phyloP scores from a whole-genome alignment of 345 rosid genomes.

The Camelina hispida region DNA sequence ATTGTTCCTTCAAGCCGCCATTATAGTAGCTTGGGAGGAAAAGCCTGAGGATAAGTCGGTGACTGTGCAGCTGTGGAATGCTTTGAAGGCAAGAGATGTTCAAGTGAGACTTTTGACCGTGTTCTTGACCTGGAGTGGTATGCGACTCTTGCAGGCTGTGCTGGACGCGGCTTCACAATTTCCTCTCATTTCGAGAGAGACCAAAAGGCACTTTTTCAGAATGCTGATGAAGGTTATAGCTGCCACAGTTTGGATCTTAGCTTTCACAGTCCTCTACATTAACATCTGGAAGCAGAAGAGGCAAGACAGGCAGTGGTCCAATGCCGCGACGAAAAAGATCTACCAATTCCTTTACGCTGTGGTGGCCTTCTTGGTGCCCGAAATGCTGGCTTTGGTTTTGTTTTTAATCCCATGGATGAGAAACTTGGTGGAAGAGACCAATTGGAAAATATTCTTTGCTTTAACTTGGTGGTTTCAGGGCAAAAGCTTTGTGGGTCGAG shows the following conservation, averaged over 20 bases:
- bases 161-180: constrained; percentile 73
- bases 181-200: constrained; percentile 78
- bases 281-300: constrained; percentile 81
- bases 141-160: constrained; percentile 81
- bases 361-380: constrained; percentile 68
- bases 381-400: constrained; percentile 75
- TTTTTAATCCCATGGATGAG: constrained; percentile 89
- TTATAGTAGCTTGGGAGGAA: constrained; percentile 78
- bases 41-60: constrained; percentile 45
- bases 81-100: constrained; percentile 55
- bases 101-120: constrained; percentile 68
- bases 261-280: constrained; percentile 66
- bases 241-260: constrained; percentile 71
- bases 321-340: constrained; percentile 53
- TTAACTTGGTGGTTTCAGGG: constrained; percentile 88
- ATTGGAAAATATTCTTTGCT: constrained; percentile 77
- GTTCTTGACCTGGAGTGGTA: constrained; percentile 85
- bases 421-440: constrained; percentile 85
- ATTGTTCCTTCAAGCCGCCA: constrained; percentile 71
- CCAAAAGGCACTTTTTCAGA: constrained; percentile 68
- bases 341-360: constrained; percentile 69
- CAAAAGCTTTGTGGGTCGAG: constrained; percentile 79
- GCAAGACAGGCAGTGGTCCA: constrained; percentile 58
- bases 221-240: constrained; percentile 75
- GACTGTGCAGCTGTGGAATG: constrained; percentile 54